Evolutionary conservation across 257 asterid species (phyloP), one percentile per base, ranked within the genome.

Genomic region (Ilex asprella): DNA sequence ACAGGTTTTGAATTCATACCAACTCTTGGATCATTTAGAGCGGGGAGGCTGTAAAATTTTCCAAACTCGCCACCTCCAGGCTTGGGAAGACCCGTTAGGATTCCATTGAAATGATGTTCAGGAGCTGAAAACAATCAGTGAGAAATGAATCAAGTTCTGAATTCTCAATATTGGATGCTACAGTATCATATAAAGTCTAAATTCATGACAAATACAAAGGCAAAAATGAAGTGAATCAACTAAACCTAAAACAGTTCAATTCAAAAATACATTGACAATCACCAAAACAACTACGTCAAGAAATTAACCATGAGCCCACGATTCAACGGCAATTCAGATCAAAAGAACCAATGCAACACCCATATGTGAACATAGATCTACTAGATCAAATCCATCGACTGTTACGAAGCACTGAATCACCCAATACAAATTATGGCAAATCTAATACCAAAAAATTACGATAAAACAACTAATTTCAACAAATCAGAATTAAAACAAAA

Each of bases 11-110:
- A 27, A 43, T 47, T 29, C 84, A 11, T 83, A 89, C 97, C 97
- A 60, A 86, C 62, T 78, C 97, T 79, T 12, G 97, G 94, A 77
- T 89, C 97, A 54, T 86, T 86, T 59, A 89, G 78, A 59, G 95
- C 95, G 55, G 94, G 87, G 62, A 89, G 91, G 76, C 95, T 86
- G 65, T 86, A 89, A 67, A 81, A 89, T 65, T 89, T 86, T 78
- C 97, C 97, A 55, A 81, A 89, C 74, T 89, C 95, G 4, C 96
- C 96, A 55, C 96, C 95, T 76, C 84, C 96, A 64, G 84, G 83
- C 74, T 82, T 89, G 68, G 97, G 94, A 68, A 89, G 97, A 67
- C 79, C 78, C 47, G 79, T 70, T 65, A 89, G 75, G 61, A 89
- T 82, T 59, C 85, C 86, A 32, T 63, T 73, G 78, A 81, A 89